Base-by-base conservation (phyloP, 306 rosid species). In the Quercus wislizeni region DNA sequence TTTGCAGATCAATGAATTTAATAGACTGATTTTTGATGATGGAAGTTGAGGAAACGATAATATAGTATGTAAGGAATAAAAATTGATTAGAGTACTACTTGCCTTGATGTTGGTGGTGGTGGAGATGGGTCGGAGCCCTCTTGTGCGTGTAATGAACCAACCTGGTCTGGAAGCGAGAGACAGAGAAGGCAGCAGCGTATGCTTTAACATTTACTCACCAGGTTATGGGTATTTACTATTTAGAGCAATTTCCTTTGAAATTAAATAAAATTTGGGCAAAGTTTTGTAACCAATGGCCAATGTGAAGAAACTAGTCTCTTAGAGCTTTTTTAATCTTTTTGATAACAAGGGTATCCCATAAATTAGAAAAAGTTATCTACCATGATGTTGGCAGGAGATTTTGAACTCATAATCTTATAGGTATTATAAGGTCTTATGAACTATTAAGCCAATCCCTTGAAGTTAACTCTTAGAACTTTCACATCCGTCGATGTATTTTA, bases 51-150 rank as follows among this genome's bases (percentile, higher is more conserved):
- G 7, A 33, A 33, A 19, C 23, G 11, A 23, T 3, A 67, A 19
- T 8, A 33, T 18, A 0, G 1, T n/a, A 58, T 23, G 25, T 5
- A 2, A 64, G 31, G 23, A 4, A 21, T 12, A 69, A 69, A 21
- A 69, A 41, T 15, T 4, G 54, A 41, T 21, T 10, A 55, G 2
- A 7, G 46, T 38, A 38, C 46, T 69, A 70, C 21, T 81, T 35
- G 80, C 92, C 87, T 85, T 90, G 38, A 81, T 65, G 81, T 65
- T 41, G 74, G 54, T 58, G 64, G 21, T 84, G 0, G 73, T 80
- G 25, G 69, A 74, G 73, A 84, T 25, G 49, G 75, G 33, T 75
- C 83, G 85, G n/a, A 82, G 63, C 13, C 61, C 15, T 25, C 71
- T 30, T 27, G 87, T 80, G 21, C n/a, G 81, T 17, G 55, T 57